These are phyloP conservation scores for Elasticomyces elasticus DNA, from an alignment of 495 filamentous ascomycete genomes.

Conservation along the genomic window DNA sequence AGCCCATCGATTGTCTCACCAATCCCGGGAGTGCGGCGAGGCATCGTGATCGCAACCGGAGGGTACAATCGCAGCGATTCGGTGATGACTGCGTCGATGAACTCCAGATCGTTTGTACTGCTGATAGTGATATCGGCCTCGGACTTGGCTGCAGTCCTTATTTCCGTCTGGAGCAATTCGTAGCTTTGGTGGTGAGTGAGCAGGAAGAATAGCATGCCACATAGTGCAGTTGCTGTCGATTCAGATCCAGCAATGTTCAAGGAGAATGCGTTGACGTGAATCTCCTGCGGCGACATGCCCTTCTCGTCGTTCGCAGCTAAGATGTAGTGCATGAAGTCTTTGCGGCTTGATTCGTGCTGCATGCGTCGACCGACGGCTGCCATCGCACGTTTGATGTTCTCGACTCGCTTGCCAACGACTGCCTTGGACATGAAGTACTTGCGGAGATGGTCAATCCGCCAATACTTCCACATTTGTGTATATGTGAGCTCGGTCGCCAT, in stretches of 20 bases:
- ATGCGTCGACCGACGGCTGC: conserved; percentile 23
- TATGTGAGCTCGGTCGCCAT: neutral
- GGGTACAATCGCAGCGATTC: conserved; percentile 52
- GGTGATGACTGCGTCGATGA: conserved; percentile 46
- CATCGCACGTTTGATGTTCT: conserved; percentile 1
- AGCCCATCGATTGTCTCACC: conserved; percentile 41
- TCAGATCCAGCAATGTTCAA: conserved; percentile 35
- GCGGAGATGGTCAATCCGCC: neutral
- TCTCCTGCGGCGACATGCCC: conserved; percentile 5
- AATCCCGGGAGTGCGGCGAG: conserved; percentile 36
- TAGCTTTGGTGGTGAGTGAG: conserved; percentile 37
- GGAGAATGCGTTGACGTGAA: conserved; percentile 8
- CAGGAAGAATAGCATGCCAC: conserved; percentile 43
- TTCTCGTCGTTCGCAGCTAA: conserved; percentile 21
- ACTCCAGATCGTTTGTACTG: conserved; percentile 39
- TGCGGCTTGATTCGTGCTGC: conserved; percentile 10
- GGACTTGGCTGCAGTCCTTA: conserved; percentile 40
- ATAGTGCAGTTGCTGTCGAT: conserved; percentile 50
- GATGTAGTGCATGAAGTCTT: conserved; percentile 28
- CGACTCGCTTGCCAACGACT: neutral
- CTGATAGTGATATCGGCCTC: conserved; percentile 44
- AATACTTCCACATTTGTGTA: neutral
- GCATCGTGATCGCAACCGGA: conserved; percentile 41
- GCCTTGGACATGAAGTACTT: neutral
- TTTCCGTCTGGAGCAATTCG: conserved; percentile 39